Base-by-base conservation (phyloP, 1,139 yeast genomes). In the Zygosaccharomyces pseudobailii region DNA sequence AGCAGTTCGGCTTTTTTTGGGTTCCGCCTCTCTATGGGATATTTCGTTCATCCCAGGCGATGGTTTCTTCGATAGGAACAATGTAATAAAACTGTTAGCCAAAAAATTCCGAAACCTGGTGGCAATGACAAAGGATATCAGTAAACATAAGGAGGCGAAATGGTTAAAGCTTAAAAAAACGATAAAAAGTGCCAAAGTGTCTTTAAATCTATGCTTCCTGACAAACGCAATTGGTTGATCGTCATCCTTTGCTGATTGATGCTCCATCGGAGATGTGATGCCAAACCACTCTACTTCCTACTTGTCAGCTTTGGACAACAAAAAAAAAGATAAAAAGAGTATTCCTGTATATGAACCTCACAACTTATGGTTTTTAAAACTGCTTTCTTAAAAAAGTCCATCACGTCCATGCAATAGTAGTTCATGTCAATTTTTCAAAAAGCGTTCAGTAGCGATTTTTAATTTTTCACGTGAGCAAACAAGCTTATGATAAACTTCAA, bases 121-220 rank as follows among this genome's bases (percentile, higher is more conserved):
- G 13, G 66, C 62, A 23, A 62, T 36, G 23, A 62, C 55, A 46
- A 61, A 64, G 8, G 56, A 46, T 3, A 54, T 35, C 28, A 61
- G 44, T 22, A 64, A 42, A 40, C 63, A 50, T 37, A 61, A 36
- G 7, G 63, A 51, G 7, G 55, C 52, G 42, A 58, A 50, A 41
- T 62, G 64, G 39, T 62, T 62, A 38, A 64, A 60, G 42, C 62
- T 61, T 37, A 61, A 47, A 42, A 63, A 60, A 6, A 64, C 61
- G 6, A 62, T 50, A 35, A 63, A 59, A 22, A 64, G 42, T 9
- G 67, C 63, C 31, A 64, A 47, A 1, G 67, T 61, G 46, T 63
- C 68, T 46, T 61, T 56, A 42, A 63, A 58, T 30, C 58, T 53
- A 46, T 62, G 65, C 35, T 51, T 56, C 41, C 48, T 54, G 6